Base-by-base conservation (phyloP, 257 asterid species). In the Eustoma russellianum region DNA sequence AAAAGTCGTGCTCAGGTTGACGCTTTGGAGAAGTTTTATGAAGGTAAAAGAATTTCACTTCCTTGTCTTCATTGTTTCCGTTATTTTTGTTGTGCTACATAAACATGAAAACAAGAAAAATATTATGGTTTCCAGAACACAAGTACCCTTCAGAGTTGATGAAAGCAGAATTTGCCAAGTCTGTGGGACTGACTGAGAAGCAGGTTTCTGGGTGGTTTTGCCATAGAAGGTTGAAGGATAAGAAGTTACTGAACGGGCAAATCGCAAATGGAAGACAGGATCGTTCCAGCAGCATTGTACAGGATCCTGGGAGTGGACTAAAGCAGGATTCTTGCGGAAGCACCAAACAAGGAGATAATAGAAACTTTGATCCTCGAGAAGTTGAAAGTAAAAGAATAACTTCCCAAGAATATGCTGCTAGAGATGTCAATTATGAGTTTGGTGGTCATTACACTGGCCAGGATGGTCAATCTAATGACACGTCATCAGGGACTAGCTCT, bases 141-240 rank as follows among this genome's bases (percentile, higher is more conserved):
- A 92, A 81, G 60, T 85, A 92, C 68, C 97, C 95, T 56, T 48
- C 83, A 13, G 95, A 84, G 74, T 5, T 78, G 6, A 69, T 81
- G 89, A 88, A 92, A 79, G 48, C 66, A 59, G 79, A 88, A 48
- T 72, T 92, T 51, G 95, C 93, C 1, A 80, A 72, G 77, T 66
- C 91, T 50, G 68, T 79, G 40, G 95, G 97, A 28, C 69, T 92
- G 78, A 77, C 99, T 13, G 99, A 92, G 66, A 92, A 85, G 76
- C 99, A 88, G 77, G 78, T 92, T 48, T 81, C 97, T 10, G 97
- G 94, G 44, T 92, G 99, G 99, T 92, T 92, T 76, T 92, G 99
- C 61, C 97, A 92, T 64, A 72, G 95, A 58, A 79, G 97, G 79
- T 71, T 88, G 74, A 88, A 85, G 68, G 99, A 88, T 75, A 88